Evolutionary conservation across 306 rosid species (phyloP).

Genomic region (Calophaca sinica): DNA sequence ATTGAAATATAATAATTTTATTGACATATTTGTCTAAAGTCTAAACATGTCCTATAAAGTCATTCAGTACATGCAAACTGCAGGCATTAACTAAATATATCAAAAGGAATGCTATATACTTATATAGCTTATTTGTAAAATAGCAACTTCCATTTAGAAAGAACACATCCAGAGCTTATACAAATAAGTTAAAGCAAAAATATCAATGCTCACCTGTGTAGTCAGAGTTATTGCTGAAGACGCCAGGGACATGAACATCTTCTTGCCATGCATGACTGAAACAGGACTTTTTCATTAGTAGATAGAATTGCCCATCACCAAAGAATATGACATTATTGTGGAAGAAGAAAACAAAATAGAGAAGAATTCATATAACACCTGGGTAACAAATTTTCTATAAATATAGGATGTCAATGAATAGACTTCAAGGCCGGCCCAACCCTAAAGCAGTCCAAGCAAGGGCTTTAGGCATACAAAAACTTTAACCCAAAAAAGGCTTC

Average conservation of each 20-base stretch:
- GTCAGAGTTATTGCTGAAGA: constrained; percentile 60
- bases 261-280: constrained; percentile 67
- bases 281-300: constrained; percentile 53
- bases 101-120: constrained; percentile 22
- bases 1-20: constrained; percentile 8
- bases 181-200: constrained; percentile 35
- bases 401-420: constrained; percentile 10
- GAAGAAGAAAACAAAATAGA: constrained; percentile 36
- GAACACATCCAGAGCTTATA: constrained; percentile 12
- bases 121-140: constrained; percentile 2
- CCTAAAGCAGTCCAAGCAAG: too few species aligned
- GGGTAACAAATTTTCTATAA: constrained; percentile 17
- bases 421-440: too few species aligned
- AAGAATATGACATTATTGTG: constrained; percentile 22
- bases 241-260: constrained; percentile 59
- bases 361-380: constrained; percentile 10
- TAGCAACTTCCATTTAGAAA: constrained; percentile 28
- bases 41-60: background rate
- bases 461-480: too few species aligned
- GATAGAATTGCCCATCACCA: constrained; percentile 43
- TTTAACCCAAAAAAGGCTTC: too few species aligned
- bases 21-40: constrained; percentile 16
- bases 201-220: constrained; percentile 72
- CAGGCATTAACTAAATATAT: constrained; percentile 19
- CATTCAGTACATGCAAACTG: constrained; percentile 32